These are phyloP conservation scores for Cinchona pubescens DNA, from an alignment of 257 asterid species.

Conservation along the genomic window DNA sequence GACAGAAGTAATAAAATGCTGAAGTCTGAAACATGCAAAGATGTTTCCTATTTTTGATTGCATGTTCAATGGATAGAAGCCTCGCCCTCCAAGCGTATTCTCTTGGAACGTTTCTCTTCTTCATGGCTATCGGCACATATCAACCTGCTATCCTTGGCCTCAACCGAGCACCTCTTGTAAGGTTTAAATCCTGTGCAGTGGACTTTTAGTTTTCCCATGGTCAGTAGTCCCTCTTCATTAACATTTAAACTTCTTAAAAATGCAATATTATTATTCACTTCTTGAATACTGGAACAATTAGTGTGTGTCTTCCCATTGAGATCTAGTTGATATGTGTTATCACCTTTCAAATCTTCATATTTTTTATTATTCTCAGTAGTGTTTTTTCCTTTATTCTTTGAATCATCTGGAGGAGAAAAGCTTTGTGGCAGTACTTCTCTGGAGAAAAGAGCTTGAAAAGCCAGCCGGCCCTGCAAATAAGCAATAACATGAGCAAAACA, in stretches of 20 bases:
- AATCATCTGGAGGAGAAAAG: constrained; percentile 63
- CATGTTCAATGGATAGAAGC: constrained; percentile 45
- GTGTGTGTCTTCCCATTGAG: constrained; percentile 38
- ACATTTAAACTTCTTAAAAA: constrained; percentile 33
- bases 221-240: constrained; percentile 39
- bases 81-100: constrained; percentile 72
- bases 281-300: constrained; percentile 27
- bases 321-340: constrained; percentile 33
- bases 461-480: constrained; percentile 78
- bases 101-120: constrained; percentile 71
- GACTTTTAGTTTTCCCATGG: constrained; percentile 54
- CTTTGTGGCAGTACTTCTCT: constrained; percentile 88
- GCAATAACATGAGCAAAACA: constrained; percentile 21
- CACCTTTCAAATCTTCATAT: constrained; percentile 27
- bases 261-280: constrained; percentile 23
- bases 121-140: constrained; percentile 36
- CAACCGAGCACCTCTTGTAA: constrained; percentile 88
- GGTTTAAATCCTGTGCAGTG: constrained; percentile 81
- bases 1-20: constrained; percentile 27
- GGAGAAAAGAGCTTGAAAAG: constrained; percentile 85
- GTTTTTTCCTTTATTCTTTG: constrained; percentile 35
- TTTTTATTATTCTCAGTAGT: constrained; percentile 24
- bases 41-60: constrained; percentile 17
- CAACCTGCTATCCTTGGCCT: constrained; percentile 65
- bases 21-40: constrained; percentile 26